A percentile compares a stretch with the other conserved stretches of the same genome.
These are phyloP conservation scores for Nitzschia sp. DNA, from an alignment of 108 stramenopile species.

Conservation along the genomic window DNA sequence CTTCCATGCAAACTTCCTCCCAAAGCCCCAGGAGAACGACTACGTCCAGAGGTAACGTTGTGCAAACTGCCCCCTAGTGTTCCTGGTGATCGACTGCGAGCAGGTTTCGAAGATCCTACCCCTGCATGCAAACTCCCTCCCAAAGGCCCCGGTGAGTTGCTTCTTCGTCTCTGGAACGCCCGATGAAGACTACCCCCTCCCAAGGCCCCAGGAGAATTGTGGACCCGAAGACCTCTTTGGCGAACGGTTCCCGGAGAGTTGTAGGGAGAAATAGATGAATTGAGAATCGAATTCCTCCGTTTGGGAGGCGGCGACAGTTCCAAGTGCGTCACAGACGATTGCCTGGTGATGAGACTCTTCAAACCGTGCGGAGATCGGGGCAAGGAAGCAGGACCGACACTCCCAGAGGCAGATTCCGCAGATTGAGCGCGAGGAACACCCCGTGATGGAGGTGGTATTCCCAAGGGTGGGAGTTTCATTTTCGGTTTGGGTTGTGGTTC, in stretches of 20 bases:
- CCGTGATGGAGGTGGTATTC: too few relatives aligned
- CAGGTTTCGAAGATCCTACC: background rate
- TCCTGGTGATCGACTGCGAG: background rate
- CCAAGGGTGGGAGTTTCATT: too few relatives aligned
- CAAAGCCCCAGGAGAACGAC: slow-evolving; percentile 7
- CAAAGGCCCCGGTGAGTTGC: slow-evolving; percentile 4
- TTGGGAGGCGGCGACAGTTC: slow-evolving; percentile 1
- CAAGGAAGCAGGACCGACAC: too few relatives aligned
- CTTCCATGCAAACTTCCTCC: background rate
- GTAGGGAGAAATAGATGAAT: slow-evolving; percentile 1
- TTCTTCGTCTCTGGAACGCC: background rate
- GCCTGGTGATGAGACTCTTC: too few relatives aligned
- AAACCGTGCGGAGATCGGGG: too few relatives aligned
- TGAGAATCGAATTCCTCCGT: background rate
- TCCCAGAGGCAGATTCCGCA: too few relatives aligned
- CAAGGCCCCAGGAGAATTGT: slow-evolving; percentile 5
- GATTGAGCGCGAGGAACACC: too few relatives aligned
- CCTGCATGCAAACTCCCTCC: slow-evolving; percentile 9
- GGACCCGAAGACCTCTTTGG: background rate
- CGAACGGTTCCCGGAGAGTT: slow-evolving; percentile 1
- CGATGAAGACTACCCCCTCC: slow-evolving; percentile 8
- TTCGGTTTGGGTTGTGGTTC: too few relatives aligned
- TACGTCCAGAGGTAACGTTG: background rate
- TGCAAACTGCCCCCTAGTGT: slow-evolving; percentile 3
- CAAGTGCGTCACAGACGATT: too few relatives aligned